Base-by-base conservation (phyloP, 768 basidiomycete species). In the Leccinum pellstonianum region DNA sequence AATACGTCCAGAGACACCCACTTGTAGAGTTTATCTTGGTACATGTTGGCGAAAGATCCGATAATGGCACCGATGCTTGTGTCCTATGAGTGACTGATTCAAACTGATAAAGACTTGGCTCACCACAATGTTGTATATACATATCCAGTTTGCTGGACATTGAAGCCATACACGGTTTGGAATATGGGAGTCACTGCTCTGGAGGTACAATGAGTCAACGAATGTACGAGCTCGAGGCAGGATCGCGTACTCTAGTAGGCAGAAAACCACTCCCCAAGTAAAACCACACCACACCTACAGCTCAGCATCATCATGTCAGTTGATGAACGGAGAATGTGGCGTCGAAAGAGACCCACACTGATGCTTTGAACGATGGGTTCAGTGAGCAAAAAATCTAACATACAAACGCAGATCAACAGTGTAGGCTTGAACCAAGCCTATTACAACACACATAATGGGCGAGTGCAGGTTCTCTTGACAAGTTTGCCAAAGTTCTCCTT, bases 361-460 rank as follows among this genome's bases (percentile, higher is more conserved):
- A 95, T 86, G 64, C 84, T 83, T 9, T 82, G 77, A 4, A 93
- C 90, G 52, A 91, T 78, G 0, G 88, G 88, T 67, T 95, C 93
- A 0, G 70, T 69, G 12, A 68, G 41, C 14, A 71, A 59, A 33
- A 71, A 60, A 47, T 66, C 70, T 72, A 43, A 15, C 3, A 52
- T 43, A 17, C 5, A 56, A 35, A n/a, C 54, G 3, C 57, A 21
- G 33, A 48, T 67, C 25, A 63, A 50, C 5, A 19, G 12, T 35
- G 25, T 27, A 10, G 4, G 29, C 49, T n/a, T 48, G 1, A 37
- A 35, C 21, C 12, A 25, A 17, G 10, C 8, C 31, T 12, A 27
- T 14, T 21, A 25, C 3, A 11, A 80, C 86, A 65, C 61, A 91
- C 91, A 79, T 38, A 93, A 63, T 11, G 88, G 90, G 47, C 90